phyloP scores from a whole-genome alignment of 495 filamentous ascomycete species.

The Penicillium lagena region DNA sequence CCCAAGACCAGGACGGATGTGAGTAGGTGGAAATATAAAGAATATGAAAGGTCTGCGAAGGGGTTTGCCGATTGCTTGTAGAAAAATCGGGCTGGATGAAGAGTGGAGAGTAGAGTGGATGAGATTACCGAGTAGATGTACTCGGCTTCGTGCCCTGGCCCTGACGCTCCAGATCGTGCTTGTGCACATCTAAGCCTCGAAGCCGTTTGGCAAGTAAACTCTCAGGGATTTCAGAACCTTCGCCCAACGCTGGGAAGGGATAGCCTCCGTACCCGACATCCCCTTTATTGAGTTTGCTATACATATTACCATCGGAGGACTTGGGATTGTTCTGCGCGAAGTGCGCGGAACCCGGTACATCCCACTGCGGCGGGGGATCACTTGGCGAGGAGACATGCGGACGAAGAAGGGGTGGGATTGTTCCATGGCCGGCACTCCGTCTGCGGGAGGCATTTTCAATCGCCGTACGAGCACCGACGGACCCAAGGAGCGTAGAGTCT shows the following conservation, averaged over 20 bases:
- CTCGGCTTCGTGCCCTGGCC: too few relatives aligned
- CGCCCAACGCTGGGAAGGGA: conserved; percentile 32
- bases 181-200: conserved; percentile 41
- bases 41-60: too few relatives aligned
- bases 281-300: conserved; percentile 62
- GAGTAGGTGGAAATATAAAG: too few relatives aligned
- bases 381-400: conserved; percentile 6
- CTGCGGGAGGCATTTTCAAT: conserved; percentile 52
- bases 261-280: conserved; percentile 61
- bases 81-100: too few relatives aligned
- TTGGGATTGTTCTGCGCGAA: neutral
- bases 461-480: conserved; percentile 21
- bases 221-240: conserved; percentile 39
- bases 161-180: conserved; percentile 4
- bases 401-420: conserved; percentile 14
- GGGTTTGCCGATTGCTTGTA: too few relatives aligned
- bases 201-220: conserved; percentile 51
- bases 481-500: conserved; percentile 22
- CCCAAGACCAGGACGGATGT: too few relatives aligned
- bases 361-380: conserved; percentile 15
- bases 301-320: conserved; percentile 25
- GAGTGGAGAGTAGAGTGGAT: too few relatives aligned
- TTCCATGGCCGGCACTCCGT: conserved; percentile 48
- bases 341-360: conserved; percentile 2
- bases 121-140: too few relatives aligned